Evolutionary conservation across 208 protist genomes (phyloP).

Genomic region (Trypanosoma platydactyli): DNA sequence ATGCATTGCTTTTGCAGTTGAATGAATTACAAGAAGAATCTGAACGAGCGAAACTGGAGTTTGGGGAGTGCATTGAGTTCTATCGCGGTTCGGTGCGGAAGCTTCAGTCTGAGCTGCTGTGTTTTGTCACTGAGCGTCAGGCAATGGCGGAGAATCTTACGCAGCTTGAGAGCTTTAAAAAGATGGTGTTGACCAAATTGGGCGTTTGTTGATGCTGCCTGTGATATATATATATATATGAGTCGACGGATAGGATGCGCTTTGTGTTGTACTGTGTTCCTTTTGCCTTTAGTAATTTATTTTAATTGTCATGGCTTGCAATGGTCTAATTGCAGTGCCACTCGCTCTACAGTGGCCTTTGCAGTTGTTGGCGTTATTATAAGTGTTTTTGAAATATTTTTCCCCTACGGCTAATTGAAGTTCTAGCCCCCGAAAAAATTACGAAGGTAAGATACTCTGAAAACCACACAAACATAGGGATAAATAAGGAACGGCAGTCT

Average conservation of each 20-base stretch:
- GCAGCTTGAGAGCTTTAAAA: constrained; percentile 2
- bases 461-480: too few species aligned
- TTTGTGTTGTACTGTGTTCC: constrained; percentile 6
- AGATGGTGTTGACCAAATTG: constrained; percentile 3
- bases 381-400: too few species aligned
- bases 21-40: constrained; percentile 3
- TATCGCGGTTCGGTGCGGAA: constrained; percentile 2
- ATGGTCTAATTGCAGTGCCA: too few species aligned
- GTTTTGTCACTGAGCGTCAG: neutral
- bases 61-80: constrained; percentile 2
- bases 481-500: too few species aligned
- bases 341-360: too few species aligned
- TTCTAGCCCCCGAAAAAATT: too few species aligned
- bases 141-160: neutral
- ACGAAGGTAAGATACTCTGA: too few species aligned
- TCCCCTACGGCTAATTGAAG: too few species aligned
- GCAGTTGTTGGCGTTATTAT: too few species aligned
- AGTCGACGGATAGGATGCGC: too few species aligned
- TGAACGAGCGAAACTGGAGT: neutral
- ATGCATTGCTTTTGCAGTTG: constrained; percentile 6
- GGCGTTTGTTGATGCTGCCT: neutral
- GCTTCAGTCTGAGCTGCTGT: constrained; percentile 10
- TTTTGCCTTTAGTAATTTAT: neutral
- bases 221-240: too few species aligned
- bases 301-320: too few species aligned